Conservation (phyloP, 306 rosid species). For the Begonia peltatifolia region DNA sequence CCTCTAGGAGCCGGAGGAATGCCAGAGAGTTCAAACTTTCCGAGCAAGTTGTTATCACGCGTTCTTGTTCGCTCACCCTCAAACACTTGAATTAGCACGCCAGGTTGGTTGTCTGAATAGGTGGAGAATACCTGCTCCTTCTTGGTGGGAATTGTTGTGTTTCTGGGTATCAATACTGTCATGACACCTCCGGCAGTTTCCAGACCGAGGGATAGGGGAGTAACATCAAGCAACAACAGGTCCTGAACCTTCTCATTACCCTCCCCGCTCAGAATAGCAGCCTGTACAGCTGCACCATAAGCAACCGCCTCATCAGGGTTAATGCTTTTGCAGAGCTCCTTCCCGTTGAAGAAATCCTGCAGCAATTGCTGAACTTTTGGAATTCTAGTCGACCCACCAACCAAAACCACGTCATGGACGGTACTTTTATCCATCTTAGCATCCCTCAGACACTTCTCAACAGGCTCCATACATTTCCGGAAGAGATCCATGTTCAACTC, state of each 20-base stretch:
- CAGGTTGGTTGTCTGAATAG: constrained; percentile 12
- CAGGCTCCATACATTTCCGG: constrained; percentile 24
- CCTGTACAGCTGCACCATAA: constrained; percentile 28
- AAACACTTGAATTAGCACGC: constrained; percentile 17
- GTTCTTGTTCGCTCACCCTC: constrained; percentile 26
- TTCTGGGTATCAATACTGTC: constrained; percentile 22
- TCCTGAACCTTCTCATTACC: constrained; percentile 29
- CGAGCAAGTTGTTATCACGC: constrained; percentile 17
- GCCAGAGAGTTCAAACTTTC: constrained; percentile 23
- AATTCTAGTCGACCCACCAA: constrained; percentile 32
- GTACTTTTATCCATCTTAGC: constrained; percentile 20
- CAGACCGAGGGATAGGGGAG: constrained; percentile 26
- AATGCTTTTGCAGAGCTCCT: constrained; percentile 31
- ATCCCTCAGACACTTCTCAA: constrained; percentile 22
- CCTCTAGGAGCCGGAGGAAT: constrained; percentile 23
- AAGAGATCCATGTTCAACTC: constrained; percentile 27
- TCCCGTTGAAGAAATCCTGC: constrained; percentile 26
- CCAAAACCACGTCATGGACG: constrained; percentile 23
- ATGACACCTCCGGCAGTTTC: constrained; percentile 25
- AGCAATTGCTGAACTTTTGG: constrained; percentile 29
- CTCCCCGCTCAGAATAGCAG: constrained; percentile 22
- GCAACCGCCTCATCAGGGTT: constrained; percentile 37
- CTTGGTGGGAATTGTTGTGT: constrained; percentile 29
- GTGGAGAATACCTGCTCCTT: constrained; percentile 17
- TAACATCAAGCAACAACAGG: constrained; percentile 20